phyloP scores from a whole-genome alignment of 176 grass and related monocot species.

The Musa schizocarpa region DNA sequence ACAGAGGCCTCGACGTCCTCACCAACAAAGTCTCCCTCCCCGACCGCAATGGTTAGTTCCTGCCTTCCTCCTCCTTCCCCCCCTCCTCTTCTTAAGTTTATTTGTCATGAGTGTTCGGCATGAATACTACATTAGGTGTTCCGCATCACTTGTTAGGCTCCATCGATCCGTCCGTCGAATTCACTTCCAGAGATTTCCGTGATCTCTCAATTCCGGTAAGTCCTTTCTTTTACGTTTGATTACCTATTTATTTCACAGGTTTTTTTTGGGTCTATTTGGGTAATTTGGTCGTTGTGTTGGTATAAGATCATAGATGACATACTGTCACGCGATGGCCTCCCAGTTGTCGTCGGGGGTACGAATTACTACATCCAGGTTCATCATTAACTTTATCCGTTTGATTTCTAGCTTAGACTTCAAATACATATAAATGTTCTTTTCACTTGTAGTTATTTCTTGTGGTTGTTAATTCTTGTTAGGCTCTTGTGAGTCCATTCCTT shows the following conservation, averaged over 20 bases:
- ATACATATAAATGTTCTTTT: background rate
- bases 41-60: conserved; percentile 56
- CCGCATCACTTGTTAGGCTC: conserved; percentile 69
- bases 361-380: conserved; percentile 96
- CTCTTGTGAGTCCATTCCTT: conserved; percentile 74
- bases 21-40: conserved; percentile 74
- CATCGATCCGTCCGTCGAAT: conserved; percentile 63
- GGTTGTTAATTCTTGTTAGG: conserved; percentile 21
- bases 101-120: background rate
- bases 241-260: conserved; percentile 5
- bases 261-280: background rate
- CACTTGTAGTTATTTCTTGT: background rate
- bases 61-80: background rate
- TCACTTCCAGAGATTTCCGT: conserved; percentile 69
- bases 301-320: conserved; percentile 68
- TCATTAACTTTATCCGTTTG: background rate
- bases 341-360: conserved; percentile 83
- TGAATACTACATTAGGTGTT: conserved; percentile 39
- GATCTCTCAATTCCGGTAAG: conserved; percentile 51
- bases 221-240: background rate
- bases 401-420: background rate
- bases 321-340: conserved; percentile 54
- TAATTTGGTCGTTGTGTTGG: background rate
- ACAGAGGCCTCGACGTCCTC: conserved; percentile 66
- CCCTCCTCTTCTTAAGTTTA: background rate